phyloP scores from a whole-genome alignment of 2,329 filamentous ascomycete genomes.

The Lecanicillium sp. region DNA sequence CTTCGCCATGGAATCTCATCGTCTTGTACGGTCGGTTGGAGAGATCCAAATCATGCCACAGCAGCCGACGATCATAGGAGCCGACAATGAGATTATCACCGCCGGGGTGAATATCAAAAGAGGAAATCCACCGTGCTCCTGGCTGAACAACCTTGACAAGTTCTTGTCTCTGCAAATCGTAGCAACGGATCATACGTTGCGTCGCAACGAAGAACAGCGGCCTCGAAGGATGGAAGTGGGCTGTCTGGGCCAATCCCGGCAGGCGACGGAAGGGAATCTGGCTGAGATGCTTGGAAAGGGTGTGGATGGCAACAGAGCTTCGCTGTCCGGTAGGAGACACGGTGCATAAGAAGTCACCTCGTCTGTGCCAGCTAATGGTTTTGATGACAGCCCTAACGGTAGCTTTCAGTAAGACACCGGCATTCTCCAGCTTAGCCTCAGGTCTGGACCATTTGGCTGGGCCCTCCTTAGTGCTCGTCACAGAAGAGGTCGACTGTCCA shows the following conservation, averaged over 20 bases:
- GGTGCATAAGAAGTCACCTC: constrained; percentile 89
- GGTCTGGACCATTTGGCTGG: constrained; percentile 80
- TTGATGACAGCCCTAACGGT: constrained; percentile 77
- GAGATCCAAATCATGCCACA: constrained; percentile 96
- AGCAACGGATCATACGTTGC: constrained; percentile 84
- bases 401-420: constrained; percentile 71
- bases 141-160: constrained; percentile 90
- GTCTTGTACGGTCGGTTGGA: constrained; percentile 91
- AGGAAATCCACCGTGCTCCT: constrained; percentile 87
- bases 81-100: constrained; percentile 93
- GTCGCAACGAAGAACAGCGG: constrained; percentile 96
- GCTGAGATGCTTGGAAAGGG: constrained; percentile 86
- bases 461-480: constrained; percentile 59
- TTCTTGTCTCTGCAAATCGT: constrained; percentile 86
- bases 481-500: constrained; percentile 39
- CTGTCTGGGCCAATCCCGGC: constrained; percentile 72
- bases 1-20: constrained; percentile 86
- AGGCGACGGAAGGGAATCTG: constrained; percentile 82
- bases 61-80: constrained; percentile 83
- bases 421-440: constrained; percentile 60
- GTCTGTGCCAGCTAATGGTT: constrained; percentile 85
- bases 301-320: constrained; percentile 86
- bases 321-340: constrained; percentile 74
- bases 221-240: constrained; percentile 88
- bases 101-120: constrained; percentile 84